Evolutionary conservation across 176 grass and related monocot species (phyloP), one percentile per base, ranked within the genome.

Genomic region (Ananas comosus): DNA sequence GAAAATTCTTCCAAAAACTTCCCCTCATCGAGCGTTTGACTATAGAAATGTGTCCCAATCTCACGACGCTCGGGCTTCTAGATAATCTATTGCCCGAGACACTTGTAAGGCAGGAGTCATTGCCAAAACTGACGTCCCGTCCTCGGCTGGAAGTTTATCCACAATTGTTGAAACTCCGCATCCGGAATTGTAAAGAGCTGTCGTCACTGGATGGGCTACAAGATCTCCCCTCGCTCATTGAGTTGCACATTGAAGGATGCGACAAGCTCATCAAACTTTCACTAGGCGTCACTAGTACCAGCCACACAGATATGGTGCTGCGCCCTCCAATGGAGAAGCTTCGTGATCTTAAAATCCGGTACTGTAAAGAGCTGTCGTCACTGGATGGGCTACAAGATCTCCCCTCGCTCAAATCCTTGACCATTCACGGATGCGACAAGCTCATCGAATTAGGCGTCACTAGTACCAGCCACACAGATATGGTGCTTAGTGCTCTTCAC

Each of bases 331-430:
- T 23, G 22, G 22, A 23, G 22, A 23, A 23, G 22, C 22, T 23
- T 33, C 29, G 29, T 33, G 29, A 33, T 33, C 29, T 33, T 33
- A 3, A 4, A 33, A 33, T 23, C 22, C 1, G 22, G 22, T 1
- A 27, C 2, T 27, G 25, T 27, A 27, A 27, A 27, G 25, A 1
- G 10, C 69, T 78, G 24, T 3, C 10, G 51, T 21, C 61, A 28
- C 27, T 83, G 51, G 68, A 50, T 61, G 74, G 69, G 5, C 66
- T 73, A 64, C 70, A 83, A 78, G 69, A 1, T 27, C 25, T 27
- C 25, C 25, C 25, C 25, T 27, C 25, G 25, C 25, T 27, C 1
- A 0, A 27, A 27, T 27, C 25, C 25, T 27, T 27, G 25, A 0
- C 1, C 25, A 27, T 27, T 27, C 2, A 2, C 0, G 1, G 25